Evolutionary conservation across 2,329 filamentous ascomycete species (phyloP), one percentile per base, ranked within the genome.

Genomic region (Cladobotryum mycophilum): DNA sequence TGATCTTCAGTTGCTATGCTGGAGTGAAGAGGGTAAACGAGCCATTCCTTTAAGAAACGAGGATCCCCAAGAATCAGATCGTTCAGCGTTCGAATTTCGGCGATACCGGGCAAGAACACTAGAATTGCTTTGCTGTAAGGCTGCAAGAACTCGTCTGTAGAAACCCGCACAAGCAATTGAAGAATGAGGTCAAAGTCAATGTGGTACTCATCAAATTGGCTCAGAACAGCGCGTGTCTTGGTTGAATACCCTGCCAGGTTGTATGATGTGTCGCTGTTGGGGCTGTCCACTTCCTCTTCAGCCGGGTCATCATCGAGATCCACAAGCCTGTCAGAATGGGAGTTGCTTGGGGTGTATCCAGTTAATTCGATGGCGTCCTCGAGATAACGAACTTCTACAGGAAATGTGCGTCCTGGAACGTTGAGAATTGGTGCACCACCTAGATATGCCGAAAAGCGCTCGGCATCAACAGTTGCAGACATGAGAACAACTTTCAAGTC

Each of bases 1-100:
- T 99, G 93, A 54, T 99, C 93, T 61, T 97, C 92, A 43, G 88
- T 96, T 11, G 92, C 90, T 59, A 99, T 96, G 0, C 88, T 89
- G 0, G 93, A 97, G 65, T 99, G 93, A 35, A 99, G 76, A 12
- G 90, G 87, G 65, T 95, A 91, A 1, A 99, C 76, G 48, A 89
- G 79, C 91, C 92, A 99, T 49, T 83, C 79, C 36, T 78, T 76
- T 34, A 80, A 75, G 66, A 97, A 96, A 3, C 79, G 78, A 1
- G 84, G 82, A 60, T 95, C 85, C 1, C 88, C 84, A 4, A 86
- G 70, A 3, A 99, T 76, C 67, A 93, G 81, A 61, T 96, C 90
- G 64, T 96, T 93, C 41, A 99, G 72, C 17, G 86, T 85, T 49
- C 90, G 80, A 58, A 96, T 96, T 61, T 99, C 93, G 11, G 88